Conservation (phyloP, 129 eudicot species). For the Helianthus tuberosus region DNA sequence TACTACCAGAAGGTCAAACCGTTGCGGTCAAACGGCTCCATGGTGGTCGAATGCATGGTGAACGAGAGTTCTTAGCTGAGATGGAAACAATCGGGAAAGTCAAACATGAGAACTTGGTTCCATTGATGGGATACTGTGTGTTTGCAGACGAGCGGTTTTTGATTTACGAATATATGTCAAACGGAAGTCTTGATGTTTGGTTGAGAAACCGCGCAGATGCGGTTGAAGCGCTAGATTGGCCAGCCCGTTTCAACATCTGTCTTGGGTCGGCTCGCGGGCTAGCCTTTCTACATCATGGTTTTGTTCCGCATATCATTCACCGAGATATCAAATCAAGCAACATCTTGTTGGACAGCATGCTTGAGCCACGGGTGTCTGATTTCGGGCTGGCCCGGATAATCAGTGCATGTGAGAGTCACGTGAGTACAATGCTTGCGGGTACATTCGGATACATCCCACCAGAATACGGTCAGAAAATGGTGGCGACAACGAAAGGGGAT, state of each 20-base stretch:
- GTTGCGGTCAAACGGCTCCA: conserved; percentile 89
- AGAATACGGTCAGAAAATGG: conserved; percentile 87
- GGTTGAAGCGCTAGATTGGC: conserved; percentile 80
- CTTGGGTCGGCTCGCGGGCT: conserved; percentile 82
- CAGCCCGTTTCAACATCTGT: conserved; percentile 74
- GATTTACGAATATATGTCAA: conserved; percentile 91
- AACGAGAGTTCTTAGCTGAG: conserved; percentile 90
- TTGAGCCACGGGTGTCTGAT: conserved; percentile 88
- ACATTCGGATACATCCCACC: conserved; percentile 97
- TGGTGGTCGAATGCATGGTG: conserved; percentile 77
- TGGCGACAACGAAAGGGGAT: conserved; percentile 84
- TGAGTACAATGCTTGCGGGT: conserved; percentile 85
- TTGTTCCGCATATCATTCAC: conserved; percentile 88
- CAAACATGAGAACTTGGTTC: conserved; percentile 75
- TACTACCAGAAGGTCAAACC: conserved; percentile 62
- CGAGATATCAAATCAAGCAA: conserved; percentile 94
- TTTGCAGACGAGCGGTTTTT: conserved; percentile 78
- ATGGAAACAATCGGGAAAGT: conserved; percentile 96
- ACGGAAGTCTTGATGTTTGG: conserved; percentile 92
- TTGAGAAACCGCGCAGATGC: conserved; percentile 76
- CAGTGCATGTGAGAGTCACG: conserved; percentile 96
- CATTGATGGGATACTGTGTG: conserved; percentile 79
- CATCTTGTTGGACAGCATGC: conserved; percentile 67
- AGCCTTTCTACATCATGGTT: conserved; percentile 88
- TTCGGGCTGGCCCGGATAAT: conserved; percentile 91